Evolutionary conservation across 805 yeast genomes (phyloP).

Genomic region (Suhomyces canberraensis): DNA sequence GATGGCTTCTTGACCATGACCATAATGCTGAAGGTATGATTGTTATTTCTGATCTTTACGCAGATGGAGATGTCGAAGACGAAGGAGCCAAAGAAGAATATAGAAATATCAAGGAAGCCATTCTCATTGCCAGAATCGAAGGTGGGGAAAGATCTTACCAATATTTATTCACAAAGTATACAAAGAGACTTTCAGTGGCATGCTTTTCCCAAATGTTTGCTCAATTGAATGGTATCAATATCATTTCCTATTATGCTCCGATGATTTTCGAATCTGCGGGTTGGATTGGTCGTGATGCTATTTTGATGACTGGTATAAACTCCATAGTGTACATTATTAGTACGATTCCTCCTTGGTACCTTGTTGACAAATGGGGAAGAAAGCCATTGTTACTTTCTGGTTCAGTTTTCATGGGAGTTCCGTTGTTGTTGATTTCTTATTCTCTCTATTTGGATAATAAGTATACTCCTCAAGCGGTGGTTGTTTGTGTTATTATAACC

Average conservation of each 20-base stretch:
- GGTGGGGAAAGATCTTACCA: slow-evolving; percentile 70
- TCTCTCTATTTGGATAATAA: slow-evolving; percentile 34
- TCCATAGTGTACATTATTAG: slow-evolving; percentile 42
- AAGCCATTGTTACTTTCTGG: slow-evolving; percentile 81
- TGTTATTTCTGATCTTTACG: slow-evolving; percentile 78
- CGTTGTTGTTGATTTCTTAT: slow-evolving; percentile 63
- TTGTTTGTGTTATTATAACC: slow-evolving; percentile 69
- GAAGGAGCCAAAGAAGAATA: slow-evolving; percentile 69
- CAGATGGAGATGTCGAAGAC: slow-evolving; percentile 72
- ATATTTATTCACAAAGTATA: slow-evolving; percentile 75
- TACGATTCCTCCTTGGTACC: slow-evolving; percentile 87
- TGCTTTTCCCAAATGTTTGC: slow-evolving; percentile 92
- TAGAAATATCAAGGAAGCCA: slow-evolving; percentile 77
- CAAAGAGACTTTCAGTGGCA: slow-evolving; percentile 76
- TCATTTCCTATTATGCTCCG: slow-evolving; percentile 90
- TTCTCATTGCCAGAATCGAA: slow-evolving; percentile 70
- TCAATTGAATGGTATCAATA: slow-evolving; percentile 89
- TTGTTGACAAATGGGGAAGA: slow-evolving; percentile 90
- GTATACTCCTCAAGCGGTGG: slow-evolving; percentile 69
- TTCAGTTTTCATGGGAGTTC: slow-evolving; percentile 71
- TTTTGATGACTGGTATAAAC: slow-evolving; percentile 82
- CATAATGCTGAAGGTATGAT: slow-evolving; percentile 77
- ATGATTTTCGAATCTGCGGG: slow-evolving; percentile 94
- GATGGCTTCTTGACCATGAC: slow-evolving; percentile 43
- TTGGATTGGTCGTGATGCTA: slow-evolving; percentile 84